Percentiles rank a stretch among this genome's conserved stretches.
Conservation (phyloP, 352 stramenopile genomes). For the Pythium grandisporangium region DNA sequence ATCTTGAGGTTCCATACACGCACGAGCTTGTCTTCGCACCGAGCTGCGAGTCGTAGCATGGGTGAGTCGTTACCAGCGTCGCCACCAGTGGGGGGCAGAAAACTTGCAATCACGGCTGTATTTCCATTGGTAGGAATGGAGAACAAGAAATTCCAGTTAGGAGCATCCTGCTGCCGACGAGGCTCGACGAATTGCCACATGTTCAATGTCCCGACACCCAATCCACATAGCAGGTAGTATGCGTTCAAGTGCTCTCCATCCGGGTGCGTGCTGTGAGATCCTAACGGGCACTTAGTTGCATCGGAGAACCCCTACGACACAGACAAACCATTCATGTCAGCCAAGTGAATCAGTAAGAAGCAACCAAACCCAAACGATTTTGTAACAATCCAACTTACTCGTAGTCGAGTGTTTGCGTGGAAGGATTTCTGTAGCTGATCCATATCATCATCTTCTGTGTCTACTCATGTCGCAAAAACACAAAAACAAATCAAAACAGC, state of each 20-base stretch:
- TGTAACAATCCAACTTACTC: constrained; percentile 22
- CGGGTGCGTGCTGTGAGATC: no score
- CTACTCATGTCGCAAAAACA: constrained; percentile 15
- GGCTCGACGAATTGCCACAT: constrained; percentile 70
- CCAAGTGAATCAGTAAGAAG: constrained; percentile 3
- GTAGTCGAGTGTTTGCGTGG: constrained; percentile 35
- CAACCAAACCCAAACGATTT: not conserved
- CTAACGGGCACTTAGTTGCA: constrained; percentile 39
- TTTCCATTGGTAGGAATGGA: constrained; percentile 42
- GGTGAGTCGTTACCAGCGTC: not conserved
- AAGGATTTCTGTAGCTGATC: constrained; percentile 79
- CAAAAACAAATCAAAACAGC: not conserved
- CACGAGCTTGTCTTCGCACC: constrained; percentile 48
- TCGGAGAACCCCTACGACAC: constrained; percentile 64
- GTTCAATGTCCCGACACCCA: constrained; percentile 61
- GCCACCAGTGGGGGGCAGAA: no score
- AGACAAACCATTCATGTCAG: no score
- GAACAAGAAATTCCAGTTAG: constrained; percentile 49
- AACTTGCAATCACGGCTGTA: constrained; percentile 39
- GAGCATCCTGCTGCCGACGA: constrained; percentile 10
- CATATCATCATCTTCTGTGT: constrained; percentile 70
- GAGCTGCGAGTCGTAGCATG: constrained; percentile 24
- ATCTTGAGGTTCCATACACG: constrained; percentile 57
- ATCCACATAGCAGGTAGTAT: constrained; percentile 68
- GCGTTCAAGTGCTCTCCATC: constrained; percentile 4